Evolutionary conservation across 1,139 yeast species (phyloP), one percentile per base, ranked within the genome.

Genomic region (Saccharomyces hybrid): DNA sequence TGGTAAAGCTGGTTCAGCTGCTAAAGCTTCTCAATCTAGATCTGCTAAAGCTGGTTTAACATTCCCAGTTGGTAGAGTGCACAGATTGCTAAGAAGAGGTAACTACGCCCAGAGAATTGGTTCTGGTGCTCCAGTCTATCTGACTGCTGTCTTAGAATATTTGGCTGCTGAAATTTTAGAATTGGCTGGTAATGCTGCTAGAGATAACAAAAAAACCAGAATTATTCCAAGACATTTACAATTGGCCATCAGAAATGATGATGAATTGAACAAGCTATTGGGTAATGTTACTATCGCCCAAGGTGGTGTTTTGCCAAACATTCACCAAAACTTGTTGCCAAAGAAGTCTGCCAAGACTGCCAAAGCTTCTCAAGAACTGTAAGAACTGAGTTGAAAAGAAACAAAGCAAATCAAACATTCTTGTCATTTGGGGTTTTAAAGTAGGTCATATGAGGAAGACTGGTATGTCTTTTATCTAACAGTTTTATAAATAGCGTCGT

Each of bases 11-110:
- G 95, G 96, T 70, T 79, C 95, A 65, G 73, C 88, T 65, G 91
- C 90, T 73, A 91, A 91, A 79, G 90, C 95, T 68, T 86, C 97
- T 70, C 93, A 93, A 77, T 87, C 97, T 56, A 90, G 98, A 83
- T 91, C 98, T 67, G 85, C 96, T 61, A 91, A 89, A 81, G 97
- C 98, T 73, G 98, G 97, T 75, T 84, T 91, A 74, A 88, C 96
- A 68, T 91, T 91, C 95, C 98, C 98, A 78, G 98, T 91, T 67
- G 98, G 98, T 77, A 91, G 98, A 85, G 95, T 91, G 65, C 97
- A 91, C 82, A 85, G 97, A 81, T 83, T 90, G 70, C 80, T 91
- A 71, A 88, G 96, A 83, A 90, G 87, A 79, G 98, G 97, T 72
- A 91, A 91, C 85, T 91, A 91, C 80, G 97, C 97, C 69, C 97